Percentiles rank a stretch among this genome's conserved stretches.
Evolutionary conservation across 108 stramenopile species (phyloP).

Genomic region (Cyclotella distinguenda): DNA sequence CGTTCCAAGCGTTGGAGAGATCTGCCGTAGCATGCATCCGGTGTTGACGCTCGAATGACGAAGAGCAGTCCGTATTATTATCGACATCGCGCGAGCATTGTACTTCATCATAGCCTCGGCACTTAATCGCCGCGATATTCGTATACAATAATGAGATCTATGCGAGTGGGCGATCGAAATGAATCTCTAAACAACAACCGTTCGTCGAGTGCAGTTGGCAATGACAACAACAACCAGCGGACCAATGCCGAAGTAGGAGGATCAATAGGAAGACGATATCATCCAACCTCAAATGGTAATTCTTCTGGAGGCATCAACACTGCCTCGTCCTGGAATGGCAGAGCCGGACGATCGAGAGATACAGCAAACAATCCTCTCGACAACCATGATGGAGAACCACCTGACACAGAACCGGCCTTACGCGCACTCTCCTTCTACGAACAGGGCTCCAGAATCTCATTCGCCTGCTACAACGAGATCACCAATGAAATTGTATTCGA

Average conservation of each 20-base stretch:
- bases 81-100: no score
- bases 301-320: neutral
- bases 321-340: neutral
- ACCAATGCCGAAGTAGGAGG: neutral
- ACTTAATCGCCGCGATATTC: no score
- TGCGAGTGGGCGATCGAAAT: neutral
- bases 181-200: neutral
- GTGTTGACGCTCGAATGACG: no score
- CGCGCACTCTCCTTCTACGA: constrained; percentile 63
- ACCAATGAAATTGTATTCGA: constrained; percentile 74
- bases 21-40: no score
- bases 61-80: no score
- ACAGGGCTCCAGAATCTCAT: constrained; percentile 65
- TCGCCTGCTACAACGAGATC: constrained; percentile 78
- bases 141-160: no score
- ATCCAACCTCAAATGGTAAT: neutral
- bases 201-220: neutral
- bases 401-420: constrained; percentile 54
- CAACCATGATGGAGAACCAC: constrained; percentile 8
- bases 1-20: no score
- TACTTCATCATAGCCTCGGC: no score
- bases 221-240: neutral
- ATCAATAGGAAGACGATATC: neutral
- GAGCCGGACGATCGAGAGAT: neutral
- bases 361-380: neutral